These are phyloP conservation scores for Solanum pennellii DNA, from an alignment of 257 asterid species.

Conservation along the genomic window DNA sequence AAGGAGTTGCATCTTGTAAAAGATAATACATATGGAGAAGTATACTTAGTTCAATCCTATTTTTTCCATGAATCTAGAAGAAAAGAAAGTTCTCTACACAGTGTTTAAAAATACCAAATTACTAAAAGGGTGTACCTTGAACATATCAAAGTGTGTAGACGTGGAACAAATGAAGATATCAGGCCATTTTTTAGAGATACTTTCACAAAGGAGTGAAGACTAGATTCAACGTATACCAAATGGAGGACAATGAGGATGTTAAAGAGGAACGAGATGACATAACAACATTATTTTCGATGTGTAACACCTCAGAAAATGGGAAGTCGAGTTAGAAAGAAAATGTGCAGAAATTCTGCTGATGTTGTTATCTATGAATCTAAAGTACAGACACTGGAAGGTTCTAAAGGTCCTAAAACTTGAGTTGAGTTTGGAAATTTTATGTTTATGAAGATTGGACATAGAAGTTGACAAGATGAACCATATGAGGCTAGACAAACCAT, in stretches of 20 bases:
- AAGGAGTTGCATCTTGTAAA: neutral
- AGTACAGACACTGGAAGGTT: no score
- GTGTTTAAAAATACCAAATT: neutral
- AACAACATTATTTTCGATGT: neutral
- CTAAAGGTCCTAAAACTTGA: no score
- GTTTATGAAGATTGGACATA: no score
- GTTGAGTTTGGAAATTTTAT: no score
- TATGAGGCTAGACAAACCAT: no score
- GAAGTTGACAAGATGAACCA: no score
- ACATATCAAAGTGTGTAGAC: neutral
- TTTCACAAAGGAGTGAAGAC: neutral
- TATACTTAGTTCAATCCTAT: no score
- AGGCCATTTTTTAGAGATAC: neutral
- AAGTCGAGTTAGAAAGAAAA: no score
- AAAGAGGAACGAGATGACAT: neutral
- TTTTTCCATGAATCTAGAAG: neutral
- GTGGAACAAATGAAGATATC: neutral
- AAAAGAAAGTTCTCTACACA: neutral
- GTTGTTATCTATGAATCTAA: no score
- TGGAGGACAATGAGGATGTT: neutral
- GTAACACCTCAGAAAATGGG: no score
- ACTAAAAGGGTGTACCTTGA: neutral
- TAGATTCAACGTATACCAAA: neutral
- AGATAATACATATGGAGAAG: neutral
- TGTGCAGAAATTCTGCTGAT: no score